Base-by-base conservation (phyloP, 1,139 yeast genomes). In the Arxiozyma slooffiae region DNA sequence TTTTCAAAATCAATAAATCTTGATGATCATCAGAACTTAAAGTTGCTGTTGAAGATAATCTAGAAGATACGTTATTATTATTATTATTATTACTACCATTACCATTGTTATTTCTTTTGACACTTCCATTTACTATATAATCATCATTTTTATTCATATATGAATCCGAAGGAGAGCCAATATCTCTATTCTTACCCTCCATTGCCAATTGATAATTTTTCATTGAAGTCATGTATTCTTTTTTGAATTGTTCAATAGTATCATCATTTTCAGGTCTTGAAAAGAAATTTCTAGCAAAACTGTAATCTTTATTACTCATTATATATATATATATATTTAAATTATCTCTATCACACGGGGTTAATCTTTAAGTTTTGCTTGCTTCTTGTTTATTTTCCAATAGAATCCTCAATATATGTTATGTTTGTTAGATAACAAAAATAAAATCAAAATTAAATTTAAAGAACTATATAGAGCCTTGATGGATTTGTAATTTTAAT, bases 231-330 rank as follows among this genome's bases (percentile, higher is more conserved):
- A 60, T 51, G 41, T 61, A 62, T 48, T 63, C 62, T 44, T 57
- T 57, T 46, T 63, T 58, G 14, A 63, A 57, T 46, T 58, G 60
- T 48, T 57, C 61, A 37, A 63, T 49, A n/a, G 67, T 63, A 46
- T 63, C 67, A 50, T 63, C 67, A 21, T 55, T 57, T 22, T 62
- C 66, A 21, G 60, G 60, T 30, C 55, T 52, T 39, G 51, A 56
- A 47, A 59, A 55, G 46, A 58, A 59, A 6, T 53, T 51, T 39
- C 45, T 49, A 8, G 52, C 50, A 34, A 50, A 49, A 40, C 48
- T 50, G 24, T 34, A 38, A 6, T 40, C 39, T 16, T 30, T 41
- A 16, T 37, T 22, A 23, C 46, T 43, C 34, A 18, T 47, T 46
- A 18, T 38, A 5, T 23, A 36, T 21, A 24, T 38, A 17, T 36